Conservation (phyloP, 1,284 basidiomycete species). For the Cryptococcus floricola region DNA sequence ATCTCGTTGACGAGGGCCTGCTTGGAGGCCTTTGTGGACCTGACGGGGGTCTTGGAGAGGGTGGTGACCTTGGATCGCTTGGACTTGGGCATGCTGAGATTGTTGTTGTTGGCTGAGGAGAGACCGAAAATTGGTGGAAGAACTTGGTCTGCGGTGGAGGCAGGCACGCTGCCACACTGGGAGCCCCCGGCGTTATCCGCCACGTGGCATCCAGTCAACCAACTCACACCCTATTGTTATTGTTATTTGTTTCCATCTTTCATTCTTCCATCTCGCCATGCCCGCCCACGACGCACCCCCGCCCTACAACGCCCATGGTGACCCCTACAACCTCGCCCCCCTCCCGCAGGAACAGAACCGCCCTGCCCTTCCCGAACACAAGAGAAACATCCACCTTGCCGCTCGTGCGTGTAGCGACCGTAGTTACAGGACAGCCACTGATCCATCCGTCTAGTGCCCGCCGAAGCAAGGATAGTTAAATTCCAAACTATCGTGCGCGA, state of each 20-base stretch:
- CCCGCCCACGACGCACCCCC: conserved; percentile 31
- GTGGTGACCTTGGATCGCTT: conserved; percentile 73
- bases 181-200: neutral
- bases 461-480: conserved; percentile 57
- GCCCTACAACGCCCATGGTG: conserved; percentile 28
- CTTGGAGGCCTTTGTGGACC: conserved; percentile 67
- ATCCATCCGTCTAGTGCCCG: conserved; percentile 27
- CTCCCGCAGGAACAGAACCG: conserved; percentile 37
- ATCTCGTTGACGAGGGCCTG: conserved; percentile 76
- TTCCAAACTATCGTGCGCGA: conserved; percentile 79
- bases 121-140: neutral
- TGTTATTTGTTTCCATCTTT: neutral
- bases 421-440: neutral
- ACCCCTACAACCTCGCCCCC: conserved; percentile 32
- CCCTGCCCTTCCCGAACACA: conserved; percentile 39
- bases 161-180: neutral
- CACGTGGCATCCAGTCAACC: neutral
- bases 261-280: conserved; percentile 1
- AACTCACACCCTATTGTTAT: neutral
- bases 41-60: conserved; percentile 54
- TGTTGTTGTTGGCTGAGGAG: neutral
- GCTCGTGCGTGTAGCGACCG: conserved; percentile 20
- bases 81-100: conserved; percentile 73
- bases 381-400: conserved; percentile 33
- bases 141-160: neutral